Evolutionary conservation across 2,329 filamentous ascomycete species (phyloP), one percentile per base, ranked within the genome.

Genomic region (Aspergillus phoenicis): DNA sequence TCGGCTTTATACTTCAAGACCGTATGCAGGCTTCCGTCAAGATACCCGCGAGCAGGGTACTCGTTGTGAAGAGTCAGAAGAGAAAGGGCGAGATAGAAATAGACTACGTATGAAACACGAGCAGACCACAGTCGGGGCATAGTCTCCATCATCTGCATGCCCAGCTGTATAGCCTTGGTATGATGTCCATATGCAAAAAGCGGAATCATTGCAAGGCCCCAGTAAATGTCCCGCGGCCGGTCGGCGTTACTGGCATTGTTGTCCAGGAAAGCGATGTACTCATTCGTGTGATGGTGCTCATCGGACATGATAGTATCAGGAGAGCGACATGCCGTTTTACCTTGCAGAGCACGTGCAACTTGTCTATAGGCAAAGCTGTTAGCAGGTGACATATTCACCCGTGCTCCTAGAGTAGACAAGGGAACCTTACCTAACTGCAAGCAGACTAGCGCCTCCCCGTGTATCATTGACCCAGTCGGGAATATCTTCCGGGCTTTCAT

Each of bases 371-470:
- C 8, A 51, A 28, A 39, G 48, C 10, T 10, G 61, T 65, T 53
- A 67, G 52, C 33, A 55, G 30, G 1, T 3, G 10, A 30, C n/a
- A 5, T 20, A 11, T 36, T 15, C 6, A 28, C 43, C 7, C 10
- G 2, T 20, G 36, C 36, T 10, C 8, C n/a, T 10, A 5, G 17
- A 6, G 2, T 43, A 15, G 38, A 45, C 8, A 22, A 22, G 15
- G 7, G 3, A 11, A 22, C 10, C 73, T 65, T 70, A 76, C 65
- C 83, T 76, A 11, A 83, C 79, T 48, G 81, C 78, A 52, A 83
- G 76, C n/a, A 89, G 71, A 51, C 86, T 79, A 1, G 83, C 80
- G 8, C 87, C 86, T 36, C 86, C 86, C 57, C 86, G 81, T 8
- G 86, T 76, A 67, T 88, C 86, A 43, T 77, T 74, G 13, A 76